Percentiles rank a stretch among this genome's conserved stretches.
These are phyloP conservation scores for Ilex asprella DNA, from an alignment of 257 asterid species.

Conservation along the genomic window DNA sequence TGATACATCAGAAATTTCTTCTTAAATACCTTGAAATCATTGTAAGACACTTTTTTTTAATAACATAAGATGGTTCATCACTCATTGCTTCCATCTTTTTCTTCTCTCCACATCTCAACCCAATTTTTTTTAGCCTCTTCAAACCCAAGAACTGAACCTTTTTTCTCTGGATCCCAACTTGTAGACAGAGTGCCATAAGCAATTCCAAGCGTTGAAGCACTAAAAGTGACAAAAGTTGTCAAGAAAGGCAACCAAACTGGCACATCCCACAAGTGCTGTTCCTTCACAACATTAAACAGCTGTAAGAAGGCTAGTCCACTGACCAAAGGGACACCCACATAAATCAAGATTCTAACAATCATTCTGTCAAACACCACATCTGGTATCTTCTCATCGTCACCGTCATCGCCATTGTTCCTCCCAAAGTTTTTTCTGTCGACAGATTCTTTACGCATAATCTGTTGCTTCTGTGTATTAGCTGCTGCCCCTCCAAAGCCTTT, in stretches of 20 bases:
- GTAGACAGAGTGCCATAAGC: conserved; percentile 72
- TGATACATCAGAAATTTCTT: too few relatives aligned
- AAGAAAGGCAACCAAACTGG: conserved; percentile 64
- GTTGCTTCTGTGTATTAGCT: conserved; percentile 11
- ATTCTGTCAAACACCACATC: conserved; percentile 58
- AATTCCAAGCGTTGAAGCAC: conserved; percentile 63
- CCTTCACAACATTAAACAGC: conserved; percentile 29
- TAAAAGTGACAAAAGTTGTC: conserved; percentile 55
- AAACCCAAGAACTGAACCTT: conserved; percentile 59
- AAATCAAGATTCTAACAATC: conserved; percentile 46
- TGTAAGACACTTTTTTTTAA: too few relatives aligned
- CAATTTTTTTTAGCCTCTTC: conserved; percentile 74
- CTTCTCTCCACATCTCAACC: conserved; percentile 74
- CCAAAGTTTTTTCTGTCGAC: conserved; percentile 7
- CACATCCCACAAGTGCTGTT: conserved; percentile 33
- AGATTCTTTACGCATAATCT: conserved; percentile 6
- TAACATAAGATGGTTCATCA: too few relatives aligned
- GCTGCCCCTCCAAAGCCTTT: conserved; percentile 50
- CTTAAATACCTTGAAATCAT: too few relatives aligned
- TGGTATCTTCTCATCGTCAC: conserved; percentile 55
- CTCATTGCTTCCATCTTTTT: conserved; percentile 18
- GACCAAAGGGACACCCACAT: conserved; percentile 54
- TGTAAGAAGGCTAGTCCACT: conserved; percentile 38
- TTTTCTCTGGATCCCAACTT: conserved; percentile 53
- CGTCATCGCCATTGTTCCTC: conserved; percentile 1